Conservation (phyloP, 2,329 filamentous ascomycete genomes). For the Claviceps digitariae region DNA sequence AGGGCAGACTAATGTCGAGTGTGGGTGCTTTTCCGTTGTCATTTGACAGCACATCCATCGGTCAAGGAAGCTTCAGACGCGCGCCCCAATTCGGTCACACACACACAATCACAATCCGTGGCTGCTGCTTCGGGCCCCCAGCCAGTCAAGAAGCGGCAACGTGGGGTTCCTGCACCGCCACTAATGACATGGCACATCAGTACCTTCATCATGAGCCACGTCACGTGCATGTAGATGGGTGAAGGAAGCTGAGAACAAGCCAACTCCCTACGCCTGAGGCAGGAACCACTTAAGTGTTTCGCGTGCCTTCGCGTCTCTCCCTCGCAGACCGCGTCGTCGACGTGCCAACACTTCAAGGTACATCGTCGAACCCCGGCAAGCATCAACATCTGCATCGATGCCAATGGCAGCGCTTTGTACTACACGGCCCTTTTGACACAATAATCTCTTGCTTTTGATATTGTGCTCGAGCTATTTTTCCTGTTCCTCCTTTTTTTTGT, state of each 20-base stretch:
- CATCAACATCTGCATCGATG: slow-evolving; percentile 4
- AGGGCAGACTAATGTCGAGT: neutral
- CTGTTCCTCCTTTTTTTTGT: neutral
- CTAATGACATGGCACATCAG: too few species aligned
- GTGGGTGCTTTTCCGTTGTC: neutral
- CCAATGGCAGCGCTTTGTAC: neutral
- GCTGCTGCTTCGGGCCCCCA: too few species aligned
- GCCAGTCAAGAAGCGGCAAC: too few species aligned
- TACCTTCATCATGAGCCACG: neutral
- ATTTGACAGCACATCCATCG: neutral
- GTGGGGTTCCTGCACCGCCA: too few species aligned
- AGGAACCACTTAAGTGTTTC: slow-evolving; percentile 23
- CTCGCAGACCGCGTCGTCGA: slow-evolving; percentile 21
- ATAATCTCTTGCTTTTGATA: neutral
- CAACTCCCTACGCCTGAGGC: slow-evolving; percentile 17
- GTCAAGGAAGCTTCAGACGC: neutral
- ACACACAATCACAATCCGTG: too few species aligned
- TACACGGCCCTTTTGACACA: neutral
- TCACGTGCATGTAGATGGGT: neutral
- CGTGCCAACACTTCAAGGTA: slow-evolving; percentile 19
- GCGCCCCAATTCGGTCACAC: neutral
- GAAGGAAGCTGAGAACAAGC: neutral
- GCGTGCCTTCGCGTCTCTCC: slow-evolving; percentile 24
- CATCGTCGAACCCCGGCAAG: slow-evolving; percentile 12
- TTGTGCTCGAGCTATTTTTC: neutral